Percentiles rank a stretch among this genome's conserved stretches.
These are phyloP conservation scores for Acacia melanoxylon DNA, from an alignment of 306 rosid species.

Conservation along the genomic window DNA sequence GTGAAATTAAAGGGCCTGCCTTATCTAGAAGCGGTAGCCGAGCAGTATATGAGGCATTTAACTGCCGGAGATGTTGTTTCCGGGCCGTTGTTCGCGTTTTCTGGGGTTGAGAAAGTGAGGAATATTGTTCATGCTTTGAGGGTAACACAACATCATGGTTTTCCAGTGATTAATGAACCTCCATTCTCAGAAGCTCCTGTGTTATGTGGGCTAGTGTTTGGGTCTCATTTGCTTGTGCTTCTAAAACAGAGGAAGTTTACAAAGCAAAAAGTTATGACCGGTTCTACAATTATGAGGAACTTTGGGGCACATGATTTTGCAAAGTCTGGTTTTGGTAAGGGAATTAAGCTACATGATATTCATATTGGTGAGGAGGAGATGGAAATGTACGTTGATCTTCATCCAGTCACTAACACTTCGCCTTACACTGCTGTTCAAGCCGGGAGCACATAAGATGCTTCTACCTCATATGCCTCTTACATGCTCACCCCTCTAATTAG, in stretches of 20 bases:
- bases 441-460: too few relatives aligned
- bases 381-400: background rate
- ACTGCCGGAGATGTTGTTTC: background rate
- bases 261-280: background rate
- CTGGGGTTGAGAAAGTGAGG: background rate
- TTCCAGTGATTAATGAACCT: background rate
- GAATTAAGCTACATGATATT: background rate
- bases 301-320: background rate
- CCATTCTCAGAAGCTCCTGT: background rate
- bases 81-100: background rate
- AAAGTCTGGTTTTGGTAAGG: background rate
- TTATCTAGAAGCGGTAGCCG: background rate
- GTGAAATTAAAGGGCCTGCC: background rate
- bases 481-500: too few relatives aligned
- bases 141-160: background rate
- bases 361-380: background rate
- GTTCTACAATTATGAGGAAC: background rate
- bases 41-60: background rate
- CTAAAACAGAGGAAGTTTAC: background rate
- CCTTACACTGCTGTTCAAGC: background rate
- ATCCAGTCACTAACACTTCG: background rate
- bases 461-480: too few relatives aligned
- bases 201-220: background rate
- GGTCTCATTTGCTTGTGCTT: background rate
- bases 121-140: background rate